phyloP scores from a whole-genome alignment of 2,329 filamentous ascomycete species.

The Biscogniauxia marginata region DNA sequence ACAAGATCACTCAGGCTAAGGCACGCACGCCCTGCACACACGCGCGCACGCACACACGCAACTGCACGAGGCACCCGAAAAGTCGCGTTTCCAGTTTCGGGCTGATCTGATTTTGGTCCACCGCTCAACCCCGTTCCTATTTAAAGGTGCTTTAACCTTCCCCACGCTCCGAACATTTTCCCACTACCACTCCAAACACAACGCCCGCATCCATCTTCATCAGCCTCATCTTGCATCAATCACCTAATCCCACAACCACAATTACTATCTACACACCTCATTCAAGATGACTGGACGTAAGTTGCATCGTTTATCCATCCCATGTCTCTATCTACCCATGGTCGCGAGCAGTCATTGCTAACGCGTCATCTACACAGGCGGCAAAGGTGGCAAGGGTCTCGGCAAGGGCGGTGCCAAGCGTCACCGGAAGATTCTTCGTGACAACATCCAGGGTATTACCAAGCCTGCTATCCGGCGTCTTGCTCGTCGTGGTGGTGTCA shows the following conservation, averaged over 20 bases:
- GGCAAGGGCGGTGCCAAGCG: conserved; percentile 98
- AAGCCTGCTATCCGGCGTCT: conserved; percentile 99
- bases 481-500: conserved; percentile 98
- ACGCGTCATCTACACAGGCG: conserved; percentile 59
- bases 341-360: conserved; percentile 33
- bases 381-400: conserved; percentile 96
- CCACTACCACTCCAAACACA: conserved; percentile 10
- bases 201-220: conserved; percentile 13
- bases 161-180: conserved; percentile 25
- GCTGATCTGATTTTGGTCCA: conserved; percentile 35
- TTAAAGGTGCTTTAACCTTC: conserved; percentile 27
- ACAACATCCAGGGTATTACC: conserved; percentile 99
- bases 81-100: conserved; percentile 7
- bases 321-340: background rate
- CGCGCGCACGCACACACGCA: background rate
- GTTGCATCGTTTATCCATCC: conserved; percentile 10
- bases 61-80: background rate
- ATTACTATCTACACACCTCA: conserved; percentile 11
- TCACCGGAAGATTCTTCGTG: conserved; percentile 97
- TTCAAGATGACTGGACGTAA: conserved; percentile 37
- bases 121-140: conserved; percentile 21
- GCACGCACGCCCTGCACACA: conserved; percentile 13
- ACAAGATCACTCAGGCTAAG: background rate
- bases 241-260: conserved; percentile 8
- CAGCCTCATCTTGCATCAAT: conserved; percentile 24